A percentile compares a stretch with the other conserved stretches of the same genome.
Evolutionary conservation across 257 asterid genomes (phyloP).

Genomic region (Plantago ovata): DNA sequence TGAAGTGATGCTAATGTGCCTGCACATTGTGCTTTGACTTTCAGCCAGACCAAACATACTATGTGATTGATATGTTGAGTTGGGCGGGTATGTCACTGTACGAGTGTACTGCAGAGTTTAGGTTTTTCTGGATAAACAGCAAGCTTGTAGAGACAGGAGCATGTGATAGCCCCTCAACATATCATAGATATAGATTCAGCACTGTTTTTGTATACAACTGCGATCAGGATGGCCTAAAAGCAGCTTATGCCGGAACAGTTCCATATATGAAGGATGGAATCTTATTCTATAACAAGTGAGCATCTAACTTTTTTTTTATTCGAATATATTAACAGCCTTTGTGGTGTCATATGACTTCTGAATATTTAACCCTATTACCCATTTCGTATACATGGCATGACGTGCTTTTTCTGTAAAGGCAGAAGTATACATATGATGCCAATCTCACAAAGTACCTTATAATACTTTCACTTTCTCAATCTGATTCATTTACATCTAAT

Average conservation of each 20-base stretch:
- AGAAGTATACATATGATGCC: not conserved
- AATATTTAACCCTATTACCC: not conserved
- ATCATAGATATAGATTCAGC: conserved; percentile 60
- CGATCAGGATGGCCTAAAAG: conserved; percentile 61
- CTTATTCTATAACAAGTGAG: conserved; percentile 83
- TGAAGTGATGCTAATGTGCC: conserved; percentile 11
- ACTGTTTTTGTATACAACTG: conserved; percentile 56
- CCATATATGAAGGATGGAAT: conserved; percentile 86
- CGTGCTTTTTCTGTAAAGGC: not conserved
- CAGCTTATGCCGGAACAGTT: conserved; percentile 61
- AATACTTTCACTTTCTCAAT: conserved; percentile 1
- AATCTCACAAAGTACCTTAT: not conserved
- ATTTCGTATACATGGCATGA: no score
- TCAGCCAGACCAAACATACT: conserved; percentile 83
- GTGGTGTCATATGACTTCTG: conserved; percentile 8
- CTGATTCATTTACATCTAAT: conserved; percentile 4
- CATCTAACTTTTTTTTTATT: not conserved
- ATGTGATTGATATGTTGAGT: conserved; percentile 84
- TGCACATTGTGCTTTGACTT: conserved; percentile 20
- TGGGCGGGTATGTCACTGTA: conserved; percentile 87
- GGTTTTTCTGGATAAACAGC: conserved; percentile 88
- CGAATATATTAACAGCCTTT: conserved; percentile 3
- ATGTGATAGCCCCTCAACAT: conserved; percentile 62
- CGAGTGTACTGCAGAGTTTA: conserved; percentile 90
- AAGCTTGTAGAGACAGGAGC: conserved; percentile 81